A percentile compares a stretch with the other conserved stretches of the same genome.
Evolutionary conservation across 768 basidiomycete species (phyloP).

Genomic region (Suillus subluteus): DNA sequence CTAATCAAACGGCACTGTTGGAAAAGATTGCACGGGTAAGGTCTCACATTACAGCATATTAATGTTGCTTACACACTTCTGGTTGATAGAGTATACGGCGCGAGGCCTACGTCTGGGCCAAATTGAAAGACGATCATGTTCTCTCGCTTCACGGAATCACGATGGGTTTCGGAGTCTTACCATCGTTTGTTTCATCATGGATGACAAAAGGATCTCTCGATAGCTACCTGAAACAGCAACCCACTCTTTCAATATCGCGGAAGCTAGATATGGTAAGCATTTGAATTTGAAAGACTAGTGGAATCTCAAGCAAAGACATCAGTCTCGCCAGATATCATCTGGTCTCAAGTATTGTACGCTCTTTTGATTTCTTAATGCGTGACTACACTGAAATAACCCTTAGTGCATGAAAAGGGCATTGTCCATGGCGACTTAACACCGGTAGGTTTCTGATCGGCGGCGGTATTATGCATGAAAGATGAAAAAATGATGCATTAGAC

Average conservation of each 20-base stretch:
- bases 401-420: conserved; percentile 24
- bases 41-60: background rate
- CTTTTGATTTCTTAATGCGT: background rate
- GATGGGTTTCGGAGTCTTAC: conserved; percentile 29
- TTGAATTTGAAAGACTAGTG: too few species aligned
- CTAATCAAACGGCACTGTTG: background rate
- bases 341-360: conserved; percentile 27
- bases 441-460: conserved; percentile 18
- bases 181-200: conserved; percentile 40
- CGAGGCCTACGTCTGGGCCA: conserved; percentile 35
- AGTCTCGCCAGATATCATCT: conserved; percentile 30
- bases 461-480: background rate
- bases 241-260: conserved; percentile 15
- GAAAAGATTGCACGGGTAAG: background rate
- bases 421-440: conserved; percentile 47
- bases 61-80: background rate
- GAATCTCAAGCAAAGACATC: background rate
- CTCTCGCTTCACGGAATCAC: conserved; percentile 34
- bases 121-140: conserved; percentile 33
- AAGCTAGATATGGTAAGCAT: conserved; percentile 24
- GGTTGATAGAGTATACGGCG: conserved; percentile 26
- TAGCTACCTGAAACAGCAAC: conserved; percentile 28
- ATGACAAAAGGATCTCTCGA: conserved; percentile 34
- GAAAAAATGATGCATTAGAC: conserved; percentile 14
- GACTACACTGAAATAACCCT: background rate